Base-by-base conservation (phyloP, 108 stramenopile genomes). In the Conticribra guillardii region DNA sequence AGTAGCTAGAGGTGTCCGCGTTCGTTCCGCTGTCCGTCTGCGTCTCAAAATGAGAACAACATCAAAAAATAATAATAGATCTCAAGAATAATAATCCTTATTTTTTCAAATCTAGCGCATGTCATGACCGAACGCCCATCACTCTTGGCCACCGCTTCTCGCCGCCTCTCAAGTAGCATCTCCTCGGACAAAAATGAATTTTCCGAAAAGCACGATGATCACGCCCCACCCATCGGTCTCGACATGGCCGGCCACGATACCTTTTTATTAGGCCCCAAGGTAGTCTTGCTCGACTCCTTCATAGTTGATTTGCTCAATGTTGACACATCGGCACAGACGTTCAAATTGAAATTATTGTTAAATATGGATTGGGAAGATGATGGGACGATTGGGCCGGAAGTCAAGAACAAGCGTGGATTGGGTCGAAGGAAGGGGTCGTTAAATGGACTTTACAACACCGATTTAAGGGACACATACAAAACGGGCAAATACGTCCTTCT, bases 361-460 rank as follows among this genome's bases (percentile, higher is more conserved):
- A 76, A 60, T 33, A 55, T 61, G 61, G 75, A 76, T 46, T 76
- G 75, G 74, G 75, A 69, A 23, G 75, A 76, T 69, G 75, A 76
- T 50, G 75, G 75, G 14, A 76, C 60, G 3, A 76, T 76, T 14
- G 67, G 57, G 48, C 75, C 75, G 26, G 75, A 76, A 29, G 41
- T 32, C 5, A 76, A 76, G 47, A 46, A 22, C 7, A 76, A 69
- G 26, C 61, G 75, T 4, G 58, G 47, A 30, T 49, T 76, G 44
- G 51, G 67, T 9, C 31, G 54, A 19, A 41, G 3, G 7, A 29
- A 48, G 37, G 21, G 22, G 18, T 24, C 8, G n/a, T 1, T 22
- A 44, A 4, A 54, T 3, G 46, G n/a, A n/a, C n/a, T n/a, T n/a
- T n/a, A n/a, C n/a, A n/a, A n/a, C n/a, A n/a, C n/a, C n/a, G n/a